A percentile compares a stretch with the other conserved stretches of the same genome.
Evolutionary conservation across 179 eudicot species (phyloP).

Genomic region (Dionaea muscipula): DNA sequence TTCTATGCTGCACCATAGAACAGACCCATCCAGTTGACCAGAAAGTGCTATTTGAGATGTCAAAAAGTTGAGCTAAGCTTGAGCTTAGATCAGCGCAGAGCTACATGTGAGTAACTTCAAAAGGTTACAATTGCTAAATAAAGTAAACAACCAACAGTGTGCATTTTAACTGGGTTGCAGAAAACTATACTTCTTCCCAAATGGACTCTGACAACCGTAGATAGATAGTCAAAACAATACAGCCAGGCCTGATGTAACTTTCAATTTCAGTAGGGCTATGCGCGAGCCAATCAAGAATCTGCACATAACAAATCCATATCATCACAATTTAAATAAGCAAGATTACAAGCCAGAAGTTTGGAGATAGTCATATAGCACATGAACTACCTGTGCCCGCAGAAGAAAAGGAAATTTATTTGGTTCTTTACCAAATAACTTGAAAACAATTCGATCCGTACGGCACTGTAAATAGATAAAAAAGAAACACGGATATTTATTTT

Average conservation of each 20-base stretch:
- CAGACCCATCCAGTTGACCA: constrained; percentile 46
- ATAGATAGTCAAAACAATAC: constrained; percentile 37
- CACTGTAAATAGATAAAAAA: constrained; percentile 18
- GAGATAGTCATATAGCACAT: background rate
- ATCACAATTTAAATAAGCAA: constrained; percentile 3
- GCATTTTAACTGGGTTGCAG: background rate
- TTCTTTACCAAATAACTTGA: constrained; percentile 52
- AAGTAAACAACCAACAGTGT: background rate
- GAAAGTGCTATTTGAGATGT: constrained; percentile 22
- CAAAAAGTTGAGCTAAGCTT: constrained; percentile 32
- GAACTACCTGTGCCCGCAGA: constrained; percentile 37
- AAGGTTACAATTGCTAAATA: constrained; percentile 5
- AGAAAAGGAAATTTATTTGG: constrained; percentile 41
- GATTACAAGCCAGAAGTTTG: background rate
- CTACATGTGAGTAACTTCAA: constrained; percentile 14
- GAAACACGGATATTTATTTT: background rate
- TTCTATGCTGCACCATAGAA: constrained; percentile 28
- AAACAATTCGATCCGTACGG: constrained; percentile 45
- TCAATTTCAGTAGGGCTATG: constrained; percentile 46
- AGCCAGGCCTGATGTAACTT: constrained; percentile 53
- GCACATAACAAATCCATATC: constrained; percentile 10
- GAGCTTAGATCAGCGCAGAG: constrained; percentile 34
- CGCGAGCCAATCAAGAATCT: constrained; percentile 46
- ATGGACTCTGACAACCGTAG: constrained; percentile 30
- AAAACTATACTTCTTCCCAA: constrained; percentile 41